Conservation (phyloP, 768 basidiomycete species). For the Dacryopinax spathularia region DNA sequence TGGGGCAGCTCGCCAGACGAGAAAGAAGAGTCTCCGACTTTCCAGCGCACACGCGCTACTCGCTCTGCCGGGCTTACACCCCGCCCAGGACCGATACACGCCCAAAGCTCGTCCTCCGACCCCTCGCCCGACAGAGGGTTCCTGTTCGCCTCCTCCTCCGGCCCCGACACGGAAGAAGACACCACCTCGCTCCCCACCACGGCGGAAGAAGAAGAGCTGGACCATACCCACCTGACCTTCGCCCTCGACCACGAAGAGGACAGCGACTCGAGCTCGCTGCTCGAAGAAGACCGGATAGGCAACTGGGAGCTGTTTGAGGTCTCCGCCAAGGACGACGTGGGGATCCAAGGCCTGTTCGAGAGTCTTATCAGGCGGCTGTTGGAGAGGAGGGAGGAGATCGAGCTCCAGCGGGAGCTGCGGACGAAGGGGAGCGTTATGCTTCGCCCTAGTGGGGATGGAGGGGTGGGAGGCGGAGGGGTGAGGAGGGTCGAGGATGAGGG, state of each 20-base stretch:
- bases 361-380: conserved; percentile 71
- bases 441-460: not conserved
- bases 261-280: no score
- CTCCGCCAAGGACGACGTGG: conserved; percentile 80
- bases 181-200: conserved; percentile 40
- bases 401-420: conserved; percentile 63
- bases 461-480: conserved; percentile 6
- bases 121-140: not conserved
- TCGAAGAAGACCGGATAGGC: conserved; percentile 64
- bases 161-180: conserved; percentile 17
- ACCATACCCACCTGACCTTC: no score
- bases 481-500: conserved; percentile 6
- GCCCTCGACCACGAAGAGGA: no score
- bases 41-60: not conserved
- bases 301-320: conserved; percentile 85
- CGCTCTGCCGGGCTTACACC: not conserved
- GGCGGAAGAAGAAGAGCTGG: conserved; percentile 31
- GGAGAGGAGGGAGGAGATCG: conserved; percentile 58
- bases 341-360: conserved; percentile 67
- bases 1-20: not conserved
- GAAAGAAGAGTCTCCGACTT: not conserved
- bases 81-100: not conserved
- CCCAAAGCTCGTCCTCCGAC: not conserved
- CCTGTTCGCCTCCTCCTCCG: not conserved
- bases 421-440: conserved; percentile 76